Evolutionary conservation across 805 yeast species (phyloP).

Genomic region (Saccharomyces paradoxus): DNA sequence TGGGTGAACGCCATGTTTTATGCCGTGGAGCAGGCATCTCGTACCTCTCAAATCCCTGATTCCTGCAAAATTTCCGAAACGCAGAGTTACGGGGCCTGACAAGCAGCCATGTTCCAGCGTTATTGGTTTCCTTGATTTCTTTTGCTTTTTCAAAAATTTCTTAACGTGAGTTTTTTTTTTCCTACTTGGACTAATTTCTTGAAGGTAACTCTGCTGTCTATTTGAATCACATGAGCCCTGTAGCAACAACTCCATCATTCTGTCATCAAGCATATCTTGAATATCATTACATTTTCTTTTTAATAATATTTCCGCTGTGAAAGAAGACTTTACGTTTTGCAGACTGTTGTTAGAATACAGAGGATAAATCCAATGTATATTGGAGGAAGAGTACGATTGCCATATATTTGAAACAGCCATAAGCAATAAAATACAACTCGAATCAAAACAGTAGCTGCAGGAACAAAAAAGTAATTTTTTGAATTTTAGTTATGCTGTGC

Average conservation of each 20-base stretch:
- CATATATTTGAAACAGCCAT: not conserved
- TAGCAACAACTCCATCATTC: not conserved
- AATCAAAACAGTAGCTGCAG: not conserved
- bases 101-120: conserved; percentile 2
- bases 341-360: not conserved
- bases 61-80: conserved; percentile 18
- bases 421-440: not conserved
- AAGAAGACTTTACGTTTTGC: not conserved
- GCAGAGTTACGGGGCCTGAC: conserved; percentile 7
- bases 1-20: conserved; percentile 11
- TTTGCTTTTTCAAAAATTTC: conserved; percentile 5
- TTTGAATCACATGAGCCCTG: not conserved
- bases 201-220: not conserved
- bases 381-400: not conserved
- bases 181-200: not conserved
- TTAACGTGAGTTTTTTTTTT: conserved; percentile 6
- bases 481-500: not conserved
- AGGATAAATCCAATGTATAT: not conserved
- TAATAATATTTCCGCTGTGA: not conserved
- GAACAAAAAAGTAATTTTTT: not conserved
- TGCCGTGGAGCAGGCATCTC: conserved; percentile 15
- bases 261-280: not conserved
- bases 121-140: conserved; percentile 5
- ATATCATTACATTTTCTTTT: not conserved
- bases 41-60: conserved; percentile 13